A percentile compares a stretch with the other conserved stretches of the same genome.
These are phyloP conservation scores for Penicillium turbatum DNA, from an alignment of 495 filamentous ascomycete genomes.

Conservation along the genomic window DNA sequence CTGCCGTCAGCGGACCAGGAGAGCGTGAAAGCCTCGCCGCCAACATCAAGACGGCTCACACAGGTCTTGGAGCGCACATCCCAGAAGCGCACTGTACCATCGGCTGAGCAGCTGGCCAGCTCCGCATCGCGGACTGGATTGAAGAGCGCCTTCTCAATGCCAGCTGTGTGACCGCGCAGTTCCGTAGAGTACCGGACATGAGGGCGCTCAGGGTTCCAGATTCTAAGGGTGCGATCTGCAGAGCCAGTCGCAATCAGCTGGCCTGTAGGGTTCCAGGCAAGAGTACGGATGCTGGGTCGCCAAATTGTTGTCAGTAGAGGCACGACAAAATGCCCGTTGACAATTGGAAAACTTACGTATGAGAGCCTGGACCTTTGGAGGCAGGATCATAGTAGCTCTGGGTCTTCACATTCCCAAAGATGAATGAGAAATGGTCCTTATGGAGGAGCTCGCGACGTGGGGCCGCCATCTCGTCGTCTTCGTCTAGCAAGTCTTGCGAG, in stretches of 20 bases:
- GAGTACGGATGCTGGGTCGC: conserved; percentile 54
- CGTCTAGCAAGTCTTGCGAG: conserved; percentile 12
- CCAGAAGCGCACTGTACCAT: conserved; percentile 89
- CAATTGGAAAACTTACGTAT: conserved; percentile 40
- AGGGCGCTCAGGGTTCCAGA: conserved; percentile 88
- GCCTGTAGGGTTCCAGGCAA: conserved; percentile 88
- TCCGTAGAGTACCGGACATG: conserved; percentile 80
- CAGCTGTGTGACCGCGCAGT: conserved; percentile 70
- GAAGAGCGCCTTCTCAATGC: conserved; percentile 83
- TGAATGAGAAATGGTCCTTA: conserved; percentile 58
- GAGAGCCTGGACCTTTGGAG: conserved; percentile 47
- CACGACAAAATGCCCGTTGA: background rate
- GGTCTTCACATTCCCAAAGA: conserved; percentile 55
- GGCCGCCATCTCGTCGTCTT: conserved; percentile 42
- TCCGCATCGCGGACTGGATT: conserved; percentile 86
- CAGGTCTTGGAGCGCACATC: conserved; percentile 80
- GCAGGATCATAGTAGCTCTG: conserved; percentile 60
- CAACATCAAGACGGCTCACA: conserved; percentile 74
- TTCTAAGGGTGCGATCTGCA: conserved; percentile 73
- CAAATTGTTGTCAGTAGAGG: conserved; percentile 7
- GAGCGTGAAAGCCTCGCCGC: conserved; percentile 75
- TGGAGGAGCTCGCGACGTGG: conserved; percentile 51
- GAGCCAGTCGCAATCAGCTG: conserved; percentile 83
- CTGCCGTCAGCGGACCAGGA: conserved; percentile 87
- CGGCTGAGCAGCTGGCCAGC: conserved; percentile 76